Evolutionary conservation across 768 basidiomycete genomes (phyloP), one percentile per base, ranked within the genome.

Genomic region (Mycena capillaripes): DNA sequence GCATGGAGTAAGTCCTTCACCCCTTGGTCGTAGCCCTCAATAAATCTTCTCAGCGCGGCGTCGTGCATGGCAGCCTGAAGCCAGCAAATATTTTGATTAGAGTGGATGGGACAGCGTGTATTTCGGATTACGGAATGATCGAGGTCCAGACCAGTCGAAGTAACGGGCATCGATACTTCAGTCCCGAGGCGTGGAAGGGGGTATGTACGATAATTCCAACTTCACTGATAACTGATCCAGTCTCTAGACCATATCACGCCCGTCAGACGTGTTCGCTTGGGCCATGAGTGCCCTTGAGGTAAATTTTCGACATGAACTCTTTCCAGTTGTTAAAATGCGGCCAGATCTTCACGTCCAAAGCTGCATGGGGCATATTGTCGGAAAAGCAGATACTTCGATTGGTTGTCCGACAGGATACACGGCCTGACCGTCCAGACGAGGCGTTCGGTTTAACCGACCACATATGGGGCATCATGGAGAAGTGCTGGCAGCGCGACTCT

Each of bases 151-250:
- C 71, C 10, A 69, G 72, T 25, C 66, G 59, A 30, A 76, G 76
- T 48, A 32, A 62, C 21, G 76, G 75, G 5, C 76, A 78, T 65
- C 62, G 78, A 46, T 80, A 80, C 70, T 76, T 75, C 44, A 80
- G 79, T 44, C 79, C 79, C 6, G 79, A 80, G 58, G 74, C 74
- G 6, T 79, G 78, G 79, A 80, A 80, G 72, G 79, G 78, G 19
- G 78, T 80, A 61, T 42, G 78, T 72, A 16, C 44, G 4, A 40
- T 34, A 32, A 36, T 11, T 7, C 6, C 19, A 23, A 42, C 16
- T 48, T 34, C n/a, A 21, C 21, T 36, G 11, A 23, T 2, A 11
- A 17, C 59, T 72, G 8, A 64, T 17, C 29, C 6, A n/a, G 11
- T 38, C 32, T 64, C 1, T 55, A 80, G 78, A 77, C 77, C 12